Conservation (phyloP, 768 basidiomycete species). For the Trametes coccinea region DNA sequence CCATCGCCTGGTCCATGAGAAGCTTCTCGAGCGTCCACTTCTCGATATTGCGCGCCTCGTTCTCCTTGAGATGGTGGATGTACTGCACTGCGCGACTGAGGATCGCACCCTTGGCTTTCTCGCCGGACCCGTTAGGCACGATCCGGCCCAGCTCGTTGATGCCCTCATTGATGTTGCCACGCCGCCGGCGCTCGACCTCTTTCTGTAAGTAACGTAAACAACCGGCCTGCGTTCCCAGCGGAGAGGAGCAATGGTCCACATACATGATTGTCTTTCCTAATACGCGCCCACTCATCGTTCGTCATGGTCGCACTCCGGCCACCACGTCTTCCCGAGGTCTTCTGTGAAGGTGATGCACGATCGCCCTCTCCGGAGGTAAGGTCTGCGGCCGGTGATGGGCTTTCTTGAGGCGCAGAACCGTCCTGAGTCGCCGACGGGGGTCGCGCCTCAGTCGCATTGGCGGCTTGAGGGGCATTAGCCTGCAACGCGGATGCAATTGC, state of each 20-base stretch:
- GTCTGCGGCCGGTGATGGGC: slow-evolving; percentile 6
- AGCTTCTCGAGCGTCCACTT: slow-evolving; percentile 94
- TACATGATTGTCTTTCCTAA: slow-evolving; percentile 49
- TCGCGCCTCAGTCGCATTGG: slow-evolving; percentile 2
- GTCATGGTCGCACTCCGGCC: slow-evolving; percentile 34
- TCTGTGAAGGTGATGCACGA: neutral
- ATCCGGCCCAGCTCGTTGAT: slow-evolving; percentile 90
- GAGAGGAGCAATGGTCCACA: slow-evolving; percentile 15
- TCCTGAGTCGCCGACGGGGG: slow-evolving; percentile 6
- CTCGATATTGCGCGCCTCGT: slow-evolving; percentile 87
- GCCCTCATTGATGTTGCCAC: slow-evolving; percentile 95
- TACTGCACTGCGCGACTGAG: slow-evolving; percentile 88
- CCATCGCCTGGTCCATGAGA: slow-evolving; percentile 91
- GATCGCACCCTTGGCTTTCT: slow-evolving; percentile 89
- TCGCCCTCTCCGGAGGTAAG: slow-evolving; percentile 20
- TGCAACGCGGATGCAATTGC: slow-evolving; percentile 24
- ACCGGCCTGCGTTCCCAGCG: neutral
- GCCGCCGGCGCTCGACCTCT: slow-evolving; percentile 94
- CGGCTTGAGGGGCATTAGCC: slow-evolving; percentile 3
- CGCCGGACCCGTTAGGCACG: slow-evolving; percentile 84
- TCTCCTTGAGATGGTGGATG: slow-evolving; percentile 88
- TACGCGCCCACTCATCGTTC: slow-evolving; percentile 42
- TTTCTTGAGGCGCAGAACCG: slow-evolving; percentile 7
- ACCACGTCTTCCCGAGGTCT: slow-evolving; percentile 24
- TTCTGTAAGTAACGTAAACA: slow-evolving; percentile 54